Percentiles rank a stretch among this genome's conserved stretches.
These are phyloP conservation scores for Aspergillus biplanus DNA, from an alignment of 495 filamentous ascomycete genomes.

Conservation along the genomic window DNA sequence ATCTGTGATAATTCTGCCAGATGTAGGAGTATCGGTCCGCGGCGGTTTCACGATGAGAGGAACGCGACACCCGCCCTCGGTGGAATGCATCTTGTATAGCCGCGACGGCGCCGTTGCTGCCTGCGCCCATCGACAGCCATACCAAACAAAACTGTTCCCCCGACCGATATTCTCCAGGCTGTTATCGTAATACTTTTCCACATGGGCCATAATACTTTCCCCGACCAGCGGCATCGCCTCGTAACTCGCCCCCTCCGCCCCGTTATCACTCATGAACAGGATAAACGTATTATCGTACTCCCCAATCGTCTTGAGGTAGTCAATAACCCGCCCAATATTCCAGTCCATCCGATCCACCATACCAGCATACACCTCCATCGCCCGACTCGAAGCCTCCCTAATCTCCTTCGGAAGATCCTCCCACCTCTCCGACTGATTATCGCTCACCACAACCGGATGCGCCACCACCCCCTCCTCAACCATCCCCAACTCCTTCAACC, in stretches of 20 bases:
- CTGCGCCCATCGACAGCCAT: slow-evolving; percentile 66
- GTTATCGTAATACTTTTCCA: slow-evolving; percentile 67
- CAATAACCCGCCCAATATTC: slow-evolving; percentile 62
- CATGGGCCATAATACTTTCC: slow-evolving; percentile 53
- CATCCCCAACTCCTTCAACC: slow-evolving; percentile 55
- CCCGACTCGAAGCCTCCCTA: slow-evolving; percentile 52
- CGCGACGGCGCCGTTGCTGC: slow-evolving; percentile 65
- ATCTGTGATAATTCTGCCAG: too few relatives aligned
- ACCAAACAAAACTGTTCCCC: slow-evolving; percentile 66
- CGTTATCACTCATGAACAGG: slow-evolving; percentile 67
- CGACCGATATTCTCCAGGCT: slow-evolving; percentile 63
- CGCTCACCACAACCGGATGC: slow-evolving; percentile 56
- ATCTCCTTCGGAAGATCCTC: slow-evolving; percentile 52
- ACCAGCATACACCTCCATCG: slow-evolving; percentile 65
- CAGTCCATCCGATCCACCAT: slow-evolving; percentile 67
- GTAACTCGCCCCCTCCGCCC: slow-evolving; percentile 64
- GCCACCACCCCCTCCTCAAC: slow-evolving; percentile 53
- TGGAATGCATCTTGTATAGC: slow-evolving; percentile 64
- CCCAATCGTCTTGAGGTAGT: slow-evolving; percentile 56
- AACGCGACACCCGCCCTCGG: slow-evolving; percentile 63
- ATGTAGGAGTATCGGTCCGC: too few relatives aligned
- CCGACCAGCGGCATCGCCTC: slow-evolving; percentile 62
- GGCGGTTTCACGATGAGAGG: slow-evolving; percentile 49
- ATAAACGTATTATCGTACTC: slow-evolving; percentile 68
- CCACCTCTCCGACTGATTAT: slow-evolving; percentile 57